A percentile compares a stretch with the other conserved stretches of the same genome.
Conservation (phyloP, 495 filamentous ascomycete genomes). For the Talaromyces trachyspermus region DNA sequence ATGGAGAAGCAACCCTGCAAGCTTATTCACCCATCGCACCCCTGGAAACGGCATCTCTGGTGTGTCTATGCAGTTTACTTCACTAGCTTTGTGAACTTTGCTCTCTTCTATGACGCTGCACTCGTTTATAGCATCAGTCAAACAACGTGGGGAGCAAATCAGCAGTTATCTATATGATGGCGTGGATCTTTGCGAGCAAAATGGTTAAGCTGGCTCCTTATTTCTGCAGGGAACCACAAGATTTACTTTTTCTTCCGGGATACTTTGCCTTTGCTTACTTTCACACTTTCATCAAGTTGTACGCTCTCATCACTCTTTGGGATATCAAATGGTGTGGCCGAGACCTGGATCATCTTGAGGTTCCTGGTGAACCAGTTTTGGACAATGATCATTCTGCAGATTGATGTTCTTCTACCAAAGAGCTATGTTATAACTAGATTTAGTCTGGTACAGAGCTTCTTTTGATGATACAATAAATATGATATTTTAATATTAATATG, state of each 20-base stretch:
- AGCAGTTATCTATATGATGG: constrained; percentile 9
- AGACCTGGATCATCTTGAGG: background rate
- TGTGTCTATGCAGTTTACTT: constrained; percentile 55
- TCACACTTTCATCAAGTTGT: constrained; percentile 57
- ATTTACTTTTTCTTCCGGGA: constrained; percentile 47
- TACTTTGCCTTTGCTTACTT: constrained; percentile 53
- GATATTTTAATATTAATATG: no score
- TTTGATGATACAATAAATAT: no score
- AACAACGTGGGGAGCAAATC: constrained; percentile 1
- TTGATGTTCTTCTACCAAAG: no score
- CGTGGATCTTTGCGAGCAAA: constrained; percentile 46
- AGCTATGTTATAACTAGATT: no score
- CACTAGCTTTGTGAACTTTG: constrained; percentile 51
- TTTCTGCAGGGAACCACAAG: constrained; percentile 48
- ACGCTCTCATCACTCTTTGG: constrained; percentile 48
- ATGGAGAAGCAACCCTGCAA: no score
- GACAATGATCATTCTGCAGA: no score
- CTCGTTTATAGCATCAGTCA: constrained; percentile 23
- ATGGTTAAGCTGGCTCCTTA: constrained; percentile 54
- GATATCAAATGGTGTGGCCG: constrained; percentile 7
- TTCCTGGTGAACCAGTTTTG: no score
- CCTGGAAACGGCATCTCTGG: no score
- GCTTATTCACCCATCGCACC: no score
- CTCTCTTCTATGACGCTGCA: constrained; percentile 46
- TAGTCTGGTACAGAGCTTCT: no score